These are phyloP conservation scores for Suillus tomentosus DNA, from an alignment of 768 basidiomycete species.

Conservation along the genomic window DNA sequence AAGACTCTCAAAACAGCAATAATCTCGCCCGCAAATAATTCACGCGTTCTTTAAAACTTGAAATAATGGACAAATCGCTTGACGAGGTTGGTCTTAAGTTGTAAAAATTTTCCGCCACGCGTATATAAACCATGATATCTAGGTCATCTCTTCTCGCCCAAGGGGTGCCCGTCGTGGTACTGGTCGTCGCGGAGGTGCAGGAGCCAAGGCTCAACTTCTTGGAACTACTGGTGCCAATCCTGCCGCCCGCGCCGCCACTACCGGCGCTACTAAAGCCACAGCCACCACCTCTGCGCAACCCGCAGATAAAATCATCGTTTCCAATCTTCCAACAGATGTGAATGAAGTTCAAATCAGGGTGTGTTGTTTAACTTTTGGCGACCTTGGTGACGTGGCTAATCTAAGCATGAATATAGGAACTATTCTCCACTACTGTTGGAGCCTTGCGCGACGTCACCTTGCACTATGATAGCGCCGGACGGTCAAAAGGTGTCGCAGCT, in stretches of 20 bases:
- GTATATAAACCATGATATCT: slow-evolving; percentile 25
- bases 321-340: slow-evolving; percentile 90
- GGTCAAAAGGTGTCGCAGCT: slow-evolving; percentile 88
- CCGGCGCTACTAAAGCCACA: slow-evolving; percentile 43
- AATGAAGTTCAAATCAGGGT: slow-evolving; percentile 95
- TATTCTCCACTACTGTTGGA: slow-evolving; percentile 90
- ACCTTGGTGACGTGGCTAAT: slow-evolving; percentile 9
- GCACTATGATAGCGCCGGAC: slow-evolving; percentile 80
- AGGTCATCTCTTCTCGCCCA: slow-evolving; percentile 72
- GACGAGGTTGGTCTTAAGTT: slow-evolving; percentile 63
- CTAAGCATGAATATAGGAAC: slow-evolving; percentile 59
- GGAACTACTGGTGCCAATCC: slow-evolving; percentile 54
- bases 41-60: slow-evolving; percentile 2
- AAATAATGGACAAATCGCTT: slow-evolving; percentile 76
- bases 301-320: slow-evolving; percentile 93
- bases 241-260: slow-evolving; percentile 52
- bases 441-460: slow-evolving; percentile 82
- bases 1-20: slow-evolving; percentile 3
- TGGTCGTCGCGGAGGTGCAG: slow-evolving; percentile 38
- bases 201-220: slow-evolving; percentile 60
- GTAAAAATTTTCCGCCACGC: slow-evolving; percentile 18
- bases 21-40: background rate
- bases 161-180: slow-evolving; percentile 46
- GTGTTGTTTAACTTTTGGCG: background rate
- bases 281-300: slow-evolving; percentile 40